A percentile compares a stretch with the other conserved stretches of the same genome.
These are phyloP conservation scores for Cyclocybe aegerita DNA, from an alignment of 768 basidiomycete genomes.

Conservation along the genomic window DNA sequence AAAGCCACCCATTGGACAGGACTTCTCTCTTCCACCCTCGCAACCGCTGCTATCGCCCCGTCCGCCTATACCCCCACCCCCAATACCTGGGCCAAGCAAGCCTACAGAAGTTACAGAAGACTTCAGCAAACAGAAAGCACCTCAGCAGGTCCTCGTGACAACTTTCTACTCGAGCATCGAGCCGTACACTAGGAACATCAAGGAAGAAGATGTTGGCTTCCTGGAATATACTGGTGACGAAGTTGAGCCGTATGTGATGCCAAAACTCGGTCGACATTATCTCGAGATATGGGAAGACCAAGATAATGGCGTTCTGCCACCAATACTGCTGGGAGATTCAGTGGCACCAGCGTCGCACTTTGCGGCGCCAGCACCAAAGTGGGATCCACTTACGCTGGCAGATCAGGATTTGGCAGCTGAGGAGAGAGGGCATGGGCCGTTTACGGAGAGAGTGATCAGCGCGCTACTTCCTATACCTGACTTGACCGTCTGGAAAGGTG, in stretches of 20 bases:
- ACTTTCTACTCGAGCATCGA: conserved; percentile 91
- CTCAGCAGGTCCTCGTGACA: conserved; percentile 62
- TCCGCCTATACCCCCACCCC: conserved; percentile 61
- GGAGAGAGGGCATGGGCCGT: conserved; percentile 80
- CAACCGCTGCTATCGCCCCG: conserved; percentile 55
- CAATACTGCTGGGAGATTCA: conserved; percentile 25
- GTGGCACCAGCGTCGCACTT: conserved; percentile 37
- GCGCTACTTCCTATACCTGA: conserved; percentile 73
- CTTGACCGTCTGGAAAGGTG: conserved; percentile 64
- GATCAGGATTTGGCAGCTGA: conserved; percentile 73
- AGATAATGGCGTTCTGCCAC: conserved; percentile 53
- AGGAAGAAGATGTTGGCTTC: conserved; percentile 95
- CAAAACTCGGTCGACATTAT: conserved; percentile 86
- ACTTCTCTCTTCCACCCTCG: conserved; percentile 58
- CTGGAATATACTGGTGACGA: conserved; percentile 91
- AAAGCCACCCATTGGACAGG: conserved; percentile 43
- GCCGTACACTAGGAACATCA: conserved; percentile 84
- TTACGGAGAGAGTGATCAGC: conserved; percentile 84
- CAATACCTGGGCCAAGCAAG: conserved; percentile 79
- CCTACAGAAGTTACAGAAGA: conserved; percentile 85
- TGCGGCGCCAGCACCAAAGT: conserved; percentile 60
- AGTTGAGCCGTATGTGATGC: conserved; percentile 82
- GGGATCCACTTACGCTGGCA: conserved; percentile 80
- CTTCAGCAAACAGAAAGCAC: conserved; percentile 82
- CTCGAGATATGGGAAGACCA: conserved; percentile 92